Evolutionary conservation across 2,329 filamentous ascomycete genomes (phyloP), one percentile per base, ranked within the genome.

Genomic region (Cadophora malorum): DNA sequence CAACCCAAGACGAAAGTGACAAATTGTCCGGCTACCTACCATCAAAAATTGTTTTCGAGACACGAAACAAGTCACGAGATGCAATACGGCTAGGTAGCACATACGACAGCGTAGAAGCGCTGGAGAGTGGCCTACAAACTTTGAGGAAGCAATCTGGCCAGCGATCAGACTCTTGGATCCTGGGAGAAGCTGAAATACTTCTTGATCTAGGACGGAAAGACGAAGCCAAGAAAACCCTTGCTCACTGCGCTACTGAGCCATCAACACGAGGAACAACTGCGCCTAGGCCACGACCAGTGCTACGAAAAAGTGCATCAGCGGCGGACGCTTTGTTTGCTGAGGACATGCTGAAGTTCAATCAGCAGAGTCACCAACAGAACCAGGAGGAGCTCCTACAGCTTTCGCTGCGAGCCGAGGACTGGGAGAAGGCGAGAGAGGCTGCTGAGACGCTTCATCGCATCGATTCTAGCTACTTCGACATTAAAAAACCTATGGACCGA

Each of bases 181-280:
- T 63, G 16, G 50, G 61, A 49, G 61, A 63, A 63, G 61, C 61
- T 10, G 61, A 63, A 41, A 63, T 63, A 63, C 50, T 63, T 28
- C 61, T 63, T 25, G 61, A 63, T 52, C 50, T 63, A 2, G 61
- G 61, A 23, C 28, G 47, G 10, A 63, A 63, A 19, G 61, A 53
- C 19, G 61, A 52, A 25, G 61, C 61, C 19, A 47, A 49, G 45
- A 41, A 53, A 28, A 21, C 61, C 19, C 45, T 63, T n/a, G 31
- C 61, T 23, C 61, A 63, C 21, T 63, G 61, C 49, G 35, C 41
- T 1, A 63, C 50, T 10, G 50, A 45, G n/a, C 61, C 61, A 25
- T 5, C 14, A 16, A 63, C 49, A 1, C 41, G 61, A 35, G 50
- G 47, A 8, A 47, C 38, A 10, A 38, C 31, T 25, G 23, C 49